These are phyloP conservation scores for Deinandra increscens DNA, from an alignment of 129 eudicot genomes.

Conservation along the genomic window DNA sequence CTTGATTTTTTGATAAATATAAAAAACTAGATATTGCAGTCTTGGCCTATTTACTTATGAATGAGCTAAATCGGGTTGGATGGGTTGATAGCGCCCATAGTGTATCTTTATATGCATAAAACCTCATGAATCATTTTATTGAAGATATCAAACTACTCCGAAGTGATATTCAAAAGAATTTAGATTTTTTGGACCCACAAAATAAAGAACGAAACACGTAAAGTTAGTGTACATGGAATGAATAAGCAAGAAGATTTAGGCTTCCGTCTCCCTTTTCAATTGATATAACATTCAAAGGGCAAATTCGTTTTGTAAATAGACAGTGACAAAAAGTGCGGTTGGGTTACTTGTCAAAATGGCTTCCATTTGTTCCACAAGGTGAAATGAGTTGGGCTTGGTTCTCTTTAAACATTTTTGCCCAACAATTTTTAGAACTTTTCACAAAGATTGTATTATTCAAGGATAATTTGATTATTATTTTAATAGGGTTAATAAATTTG, in stretches of 20 bases:
- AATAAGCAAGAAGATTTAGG: neutral
- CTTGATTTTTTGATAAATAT: neutral
- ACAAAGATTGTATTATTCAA: neutral
- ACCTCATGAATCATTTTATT: neutral
- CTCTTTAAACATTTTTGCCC: neutral
- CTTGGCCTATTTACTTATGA: neutral
- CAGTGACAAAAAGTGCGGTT: neutral
- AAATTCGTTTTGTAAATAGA: neutral
- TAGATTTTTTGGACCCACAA: neutral
- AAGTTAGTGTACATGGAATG: too few relatives aligned
- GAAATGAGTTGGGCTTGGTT: neutral
- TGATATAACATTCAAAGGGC: neutral
- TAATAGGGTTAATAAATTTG: too few relatives aligned
- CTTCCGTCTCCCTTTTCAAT: neutral
- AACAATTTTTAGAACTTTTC: neutral
- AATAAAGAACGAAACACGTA: too few relatives aligned
- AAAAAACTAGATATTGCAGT: neutral
- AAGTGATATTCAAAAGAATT: neutral
- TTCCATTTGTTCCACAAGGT: neutral
- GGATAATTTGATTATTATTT: too few relatives aligned
- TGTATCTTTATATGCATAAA: neutral
- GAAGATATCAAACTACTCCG: neutral
- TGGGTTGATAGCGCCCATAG: neutral
- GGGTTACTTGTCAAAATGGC: neutral
- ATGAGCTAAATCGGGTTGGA: neutral